These are phyloP conservation scores for Erigeron philadelphicus DNA, from an alignment of 140 eudicot genomes.

Conservation along the genomic window DNA sequence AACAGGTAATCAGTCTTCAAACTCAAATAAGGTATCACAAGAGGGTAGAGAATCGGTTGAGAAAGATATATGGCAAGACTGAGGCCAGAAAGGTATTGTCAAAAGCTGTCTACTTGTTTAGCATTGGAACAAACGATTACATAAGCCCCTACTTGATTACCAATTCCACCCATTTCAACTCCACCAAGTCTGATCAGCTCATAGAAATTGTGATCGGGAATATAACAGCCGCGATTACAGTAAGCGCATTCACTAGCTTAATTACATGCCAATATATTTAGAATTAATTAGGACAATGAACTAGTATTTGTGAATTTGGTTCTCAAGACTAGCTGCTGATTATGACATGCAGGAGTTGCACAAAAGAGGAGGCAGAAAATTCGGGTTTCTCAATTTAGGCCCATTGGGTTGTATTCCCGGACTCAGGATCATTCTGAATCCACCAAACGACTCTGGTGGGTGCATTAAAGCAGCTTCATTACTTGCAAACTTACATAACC, in stretches of 20 bases:
- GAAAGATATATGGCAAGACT: slow-evolving; percentile 26
- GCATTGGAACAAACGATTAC: slow-evolving; percentile 64
- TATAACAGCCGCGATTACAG: slow-evolving; percentile 40
- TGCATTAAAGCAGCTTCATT: slow-evolving; percentile 36
- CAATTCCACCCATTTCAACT: slow-evolving; percentile 37
- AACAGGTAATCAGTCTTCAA: slow-evolving; percentile 50
- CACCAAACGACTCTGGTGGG: slow-evolving; percentile 28
- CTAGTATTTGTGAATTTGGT: too few species aligned
- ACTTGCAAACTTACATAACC: slow-evolving; percentile 37
- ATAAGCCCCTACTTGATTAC: slow-evolving; percentile 38
- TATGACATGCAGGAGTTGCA: slow-evolving; percentile 31
- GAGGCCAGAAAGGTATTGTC: slow-evolving; percentile 30
- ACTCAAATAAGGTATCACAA: slow-evolving; percentile 44
- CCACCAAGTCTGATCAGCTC: slow-evolving; percentile 28
- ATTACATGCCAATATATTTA: too few species aligned
- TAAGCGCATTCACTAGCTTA: slow-evolving; percentile 12
- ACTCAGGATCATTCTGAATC: slow-evolving; percentile 35
- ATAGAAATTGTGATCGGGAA: slow-evolving; percentile 48
- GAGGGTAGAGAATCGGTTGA: slow-evolving; percentile 33
- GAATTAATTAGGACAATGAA: too few species aligned
- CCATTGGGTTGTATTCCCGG: slow-evolving; percentile 55
- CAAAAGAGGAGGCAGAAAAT: slow-evolving; percentile 42
- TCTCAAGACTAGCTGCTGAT: too few species aligned
- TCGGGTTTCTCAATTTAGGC: slow-evolving; percentile 34
- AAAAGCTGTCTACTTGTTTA: slow-evolving; percentile 54